Evolutionary conservation across 169 alveolate species (phyloP).

Genomic region (Cryptosporidium xiaoi): DNA sequence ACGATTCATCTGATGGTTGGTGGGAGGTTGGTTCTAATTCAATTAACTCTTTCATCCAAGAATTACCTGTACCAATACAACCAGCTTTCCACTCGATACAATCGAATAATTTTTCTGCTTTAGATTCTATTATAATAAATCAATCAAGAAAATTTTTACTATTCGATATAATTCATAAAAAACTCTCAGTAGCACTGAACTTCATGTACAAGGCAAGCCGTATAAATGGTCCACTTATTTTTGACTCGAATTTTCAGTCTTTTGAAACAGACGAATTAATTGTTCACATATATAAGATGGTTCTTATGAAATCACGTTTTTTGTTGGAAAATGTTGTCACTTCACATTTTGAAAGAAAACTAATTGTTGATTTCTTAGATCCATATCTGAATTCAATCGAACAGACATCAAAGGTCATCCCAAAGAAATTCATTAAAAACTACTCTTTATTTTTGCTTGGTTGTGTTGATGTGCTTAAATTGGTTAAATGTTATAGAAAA

Average conservation of each 20-base stretch:
- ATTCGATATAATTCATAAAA: conserved; percentile 46
- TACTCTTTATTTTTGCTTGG: conserved; percentile 54
- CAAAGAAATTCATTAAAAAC: neutral
- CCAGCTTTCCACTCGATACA: neutral
- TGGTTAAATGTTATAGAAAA: conserved; percentile 27
- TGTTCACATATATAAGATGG: conserved; percentile 12
- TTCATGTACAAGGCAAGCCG: conserved; percentile 2
- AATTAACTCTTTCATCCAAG: conserved; percentile 24
- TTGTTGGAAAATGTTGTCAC: conserved; percentile 20
- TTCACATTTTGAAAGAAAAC: conserved; percentile 29
- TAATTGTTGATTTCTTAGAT: conserved; percentile 59
- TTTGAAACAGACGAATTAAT: neutral
- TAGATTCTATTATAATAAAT: neutral
- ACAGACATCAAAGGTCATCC: neutral
- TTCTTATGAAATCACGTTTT: conserved; percentile 33
- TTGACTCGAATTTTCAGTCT: neutral
- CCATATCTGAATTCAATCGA: conserved; percentile 6
- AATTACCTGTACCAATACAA: conserved; percentile 55
- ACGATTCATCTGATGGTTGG: conserved; percentile 29
- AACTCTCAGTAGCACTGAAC: conserved; percentile 3
- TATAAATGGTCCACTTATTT: neutral
- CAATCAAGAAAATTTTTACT: conserved; percentile 53
- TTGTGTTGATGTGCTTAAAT: conserved; percentile 11
- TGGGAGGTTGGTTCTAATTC: conserved; percentile 63
- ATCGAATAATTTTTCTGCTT: neutral